phyloP scores from a whole-genome alignment of 2,329 filamentous ascomycete species.

The Calonectria honghensis region DNA sequence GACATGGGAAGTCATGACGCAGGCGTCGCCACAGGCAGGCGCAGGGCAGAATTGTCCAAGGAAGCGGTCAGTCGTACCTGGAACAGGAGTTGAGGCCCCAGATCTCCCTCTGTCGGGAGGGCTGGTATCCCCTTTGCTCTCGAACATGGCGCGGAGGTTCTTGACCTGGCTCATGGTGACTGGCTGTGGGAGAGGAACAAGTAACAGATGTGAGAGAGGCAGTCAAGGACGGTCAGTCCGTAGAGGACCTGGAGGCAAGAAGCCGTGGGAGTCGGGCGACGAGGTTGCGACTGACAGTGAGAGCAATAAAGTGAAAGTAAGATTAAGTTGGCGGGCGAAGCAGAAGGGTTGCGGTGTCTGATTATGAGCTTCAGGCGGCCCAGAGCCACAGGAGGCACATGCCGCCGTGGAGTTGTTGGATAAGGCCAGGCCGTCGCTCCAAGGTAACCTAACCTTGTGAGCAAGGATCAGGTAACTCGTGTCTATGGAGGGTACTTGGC shows the following conservation, averaged over 20 bases:
- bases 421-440: conserved; percentile 38
- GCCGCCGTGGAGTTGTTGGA: conserved; percentile 43
- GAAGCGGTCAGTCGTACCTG: conserved; percentile 51
- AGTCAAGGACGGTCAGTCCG: conserved; percentile 47
- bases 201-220: conserved; percentile 50
- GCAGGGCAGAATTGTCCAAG: conserved; percentile 34
- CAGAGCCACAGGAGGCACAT: conserved; percentile 41
- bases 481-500: conserved; percentile 29
- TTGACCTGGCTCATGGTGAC: conserved; percentile 80
- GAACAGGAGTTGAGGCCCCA: conserved; percentile 64
- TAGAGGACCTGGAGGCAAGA: conserved; percentile 36
- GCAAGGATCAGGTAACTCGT: conserved; percentile 34
- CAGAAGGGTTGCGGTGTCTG: conserved; percentile 36
- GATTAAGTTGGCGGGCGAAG: conserved; percentile 20
- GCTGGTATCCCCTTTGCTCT: conserved; percentile 80
- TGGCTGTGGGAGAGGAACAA: conserved; percentile 57
- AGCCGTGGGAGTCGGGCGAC: conserved; percentile 31
- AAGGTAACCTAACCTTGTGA: conserved; percentile 33
- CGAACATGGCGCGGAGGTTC: conserved; percentile 87
- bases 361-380: conserved; percentile 42
- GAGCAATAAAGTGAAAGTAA: conserved; percentile 31
- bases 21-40: conserved; percentile 39
- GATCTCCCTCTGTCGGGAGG: conserved; percentile 82
- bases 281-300: conserved; percentile 25
- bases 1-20: conserved; percentile 32